These are phyloP conservation scores for Fusarium nurragi DNA, from an alignment of 2,329 filamentous ascomycete species.

Conservation along the genomic window DNA sequence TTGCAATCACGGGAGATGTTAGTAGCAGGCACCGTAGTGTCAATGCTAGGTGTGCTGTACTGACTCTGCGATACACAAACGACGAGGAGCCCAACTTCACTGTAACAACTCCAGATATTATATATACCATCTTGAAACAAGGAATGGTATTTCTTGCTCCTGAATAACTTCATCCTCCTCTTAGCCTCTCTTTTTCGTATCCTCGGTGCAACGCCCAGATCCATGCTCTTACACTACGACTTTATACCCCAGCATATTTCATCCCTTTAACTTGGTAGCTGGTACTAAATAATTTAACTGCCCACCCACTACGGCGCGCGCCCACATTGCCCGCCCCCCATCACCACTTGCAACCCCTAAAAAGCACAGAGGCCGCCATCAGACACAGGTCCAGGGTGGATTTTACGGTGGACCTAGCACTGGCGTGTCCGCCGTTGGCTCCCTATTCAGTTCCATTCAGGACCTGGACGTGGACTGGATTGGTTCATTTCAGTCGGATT, in stretches of 20 bases:
- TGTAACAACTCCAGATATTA: conserved; percentile 11
- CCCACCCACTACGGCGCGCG: conserved; percentile 31
- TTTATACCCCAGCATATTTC: conserved; percentile 37
- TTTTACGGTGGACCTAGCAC: conserved; percentile 40
- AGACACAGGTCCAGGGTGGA: conserved; percentile 31
- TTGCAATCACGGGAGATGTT: background rate
- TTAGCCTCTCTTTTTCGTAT: conserved; percentile 26
- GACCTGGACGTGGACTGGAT: conserved; percentile 27
- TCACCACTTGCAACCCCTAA: conserved; percentile 29
- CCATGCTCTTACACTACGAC: conserved; percentile 36
- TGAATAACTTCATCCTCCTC: conserved; percentile 2
- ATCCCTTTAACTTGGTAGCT: conserved; percentile 34
- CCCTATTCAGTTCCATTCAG: conserved; percentile 26
- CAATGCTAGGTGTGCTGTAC: background rate
- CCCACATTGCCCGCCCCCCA: conserved; percentile 29
- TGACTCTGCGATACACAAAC: conserved; percentile 10
- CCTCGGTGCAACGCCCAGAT: conserved; percentile 26
- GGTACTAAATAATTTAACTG: conserved; percentile 39
- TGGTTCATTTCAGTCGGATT: conserved; percentile 1
- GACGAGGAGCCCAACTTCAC: conserved; percentile 15
- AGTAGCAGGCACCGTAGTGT: background rate
- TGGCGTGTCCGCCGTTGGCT: conserved; percentile 35
- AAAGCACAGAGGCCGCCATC: conserved; percentile 39
- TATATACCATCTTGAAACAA: conserved; percentile 11
- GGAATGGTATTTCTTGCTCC: conserved; percentile 4